Evolutionary conservation across 805 yeast genomes (phyloP).

Genomic region (Saccharomycopsis sp.): DNA sequence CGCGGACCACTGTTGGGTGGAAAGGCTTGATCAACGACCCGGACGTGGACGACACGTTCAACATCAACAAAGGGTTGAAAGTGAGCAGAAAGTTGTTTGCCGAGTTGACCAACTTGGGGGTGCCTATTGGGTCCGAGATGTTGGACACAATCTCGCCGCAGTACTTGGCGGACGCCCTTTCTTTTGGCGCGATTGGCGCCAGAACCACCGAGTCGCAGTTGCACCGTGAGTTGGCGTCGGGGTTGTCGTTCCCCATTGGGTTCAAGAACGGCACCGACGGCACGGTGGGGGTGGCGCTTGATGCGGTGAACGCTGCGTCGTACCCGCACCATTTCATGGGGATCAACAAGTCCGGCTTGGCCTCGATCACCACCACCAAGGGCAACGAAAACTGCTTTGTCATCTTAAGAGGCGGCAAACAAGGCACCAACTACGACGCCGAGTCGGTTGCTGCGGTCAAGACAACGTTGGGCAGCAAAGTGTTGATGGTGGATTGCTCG

Average conservation of each 20-base stretch:
- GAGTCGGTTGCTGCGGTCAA: conserved; percentile 50
- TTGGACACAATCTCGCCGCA: conserved; percentile 96
- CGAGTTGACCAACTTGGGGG: conserved; percentile 58
- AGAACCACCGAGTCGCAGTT: conserved; percentile 97
- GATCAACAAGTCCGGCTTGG: conserved; percentile 93
- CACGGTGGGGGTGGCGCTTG: conserved; percentile 85
- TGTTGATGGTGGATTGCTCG: conserved; percentile 93
- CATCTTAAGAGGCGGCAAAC: conserved; percentile 91
- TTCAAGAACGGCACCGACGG: conserved; percentile 99
- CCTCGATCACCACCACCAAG: conserved; percentile 91
- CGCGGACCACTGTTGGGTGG: conserved; percentile 99
- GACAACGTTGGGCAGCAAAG: conserved; percentile 31
- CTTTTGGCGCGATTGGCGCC: conserved; percentile 97
- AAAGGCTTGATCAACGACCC: conserved; percentile 97
- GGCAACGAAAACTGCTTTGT: conserved; percentile 89
- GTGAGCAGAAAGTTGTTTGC: conserved; percentile 82
- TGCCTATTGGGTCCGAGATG: conserved; percentile 97
- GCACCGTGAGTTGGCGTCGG: conserved; percentile 95
- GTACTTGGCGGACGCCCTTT: conserved; percentile 84
- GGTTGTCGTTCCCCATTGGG: conserved; percentile 95
- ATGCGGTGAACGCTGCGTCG: conserved; percentile 86
- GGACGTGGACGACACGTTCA: conserved; percentile 84
- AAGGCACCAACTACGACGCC: conserved; percentile 83
- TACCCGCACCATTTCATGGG: conserved; percentile 91
- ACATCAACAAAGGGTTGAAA: conserved; percentile 89